Evolutionary conservation across 2,329 filamentous ascomycete genomes (phyloP).

Genomic region (Westerdykella ornata): DNA sequence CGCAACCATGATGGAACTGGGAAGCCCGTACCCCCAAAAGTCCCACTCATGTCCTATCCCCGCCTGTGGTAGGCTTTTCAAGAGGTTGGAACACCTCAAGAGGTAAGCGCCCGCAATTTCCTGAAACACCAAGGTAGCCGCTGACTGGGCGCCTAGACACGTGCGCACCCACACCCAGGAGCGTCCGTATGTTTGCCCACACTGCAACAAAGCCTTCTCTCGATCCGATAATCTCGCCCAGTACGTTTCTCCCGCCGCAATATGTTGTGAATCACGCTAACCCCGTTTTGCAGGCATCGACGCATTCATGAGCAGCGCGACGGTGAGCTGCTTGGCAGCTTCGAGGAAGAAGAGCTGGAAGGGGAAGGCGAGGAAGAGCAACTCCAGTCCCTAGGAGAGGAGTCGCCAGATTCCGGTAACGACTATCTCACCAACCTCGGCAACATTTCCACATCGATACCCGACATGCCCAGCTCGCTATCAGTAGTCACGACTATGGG

Average conservation of each 20-base stretch:
- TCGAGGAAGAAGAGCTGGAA: slow-evolving; percentile 79
- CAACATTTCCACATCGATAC: slow-evolving; percentile 28
- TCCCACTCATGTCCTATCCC: slow-evolving; percentile 99
- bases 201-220: slow-evolving; percentile 98
- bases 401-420: slow-evolving; percentile 66
- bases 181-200: slow-evolving; percentile 92
- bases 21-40: slow-evolving; percentile 84
- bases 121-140: slow-evolving; percentile 42
- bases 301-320: slow-evolving; percentile 75
- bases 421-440: slow-evolving; percentile 45
- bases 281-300: slow-evolving; percentile 50
- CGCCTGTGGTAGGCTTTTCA: slow-evolving; percentile 93
- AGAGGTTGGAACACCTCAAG: slow-evolving; percentile 98
- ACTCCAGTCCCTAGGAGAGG: slow-evolving; percentile 68
- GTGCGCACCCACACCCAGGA: slow-evolving; percentile 99
- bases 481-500: slow-evolving; percentile 38
- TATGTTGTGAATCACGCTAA: slow-evolving; percentile 29
- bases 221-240: slow-evolving; percentile 98
- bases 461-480: slow-evolving; percentile 32
- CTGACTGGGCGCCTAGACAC: slow-evolving; percentile 62
- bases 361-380: slow-evolving; percentile 85
- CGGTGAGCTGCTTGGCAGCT: slow-evolving; percentile 56
- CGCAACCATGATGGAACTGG: slow-evolving; percentile 92
- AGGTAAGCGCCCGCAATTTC: slow-evolving; percentile 61
- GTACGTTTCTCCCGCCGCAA: slow-evolving; percentile 48